phyloP scores from a whole-genome alignment of 163 green algal species.

The Coccomyxa subellipsoidea region DNA sequence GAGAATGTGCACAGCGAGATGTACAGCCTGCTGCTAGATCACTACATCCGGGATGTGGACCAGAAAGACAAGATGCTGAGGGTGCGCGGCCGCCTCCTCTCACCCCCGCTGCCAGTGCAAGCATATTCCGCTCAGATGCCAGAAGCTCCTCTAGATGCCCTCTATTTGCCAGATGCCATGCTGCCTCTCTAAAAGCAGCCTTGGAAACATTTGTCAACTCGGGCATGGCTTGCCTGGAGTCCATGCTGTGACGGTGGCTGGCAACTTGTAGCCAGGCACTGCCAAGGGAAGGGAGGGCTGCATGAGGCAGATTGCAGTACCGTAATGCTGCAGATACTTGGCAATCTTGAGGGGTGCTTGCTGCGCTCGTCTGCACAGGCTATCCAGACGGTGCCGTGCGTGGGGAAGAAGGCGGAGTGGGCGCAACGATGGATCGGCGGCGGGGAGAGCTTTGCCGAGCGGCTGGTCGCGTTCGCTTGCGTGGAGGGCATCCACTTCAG shows the following conservation, averaged over 20 bases:
- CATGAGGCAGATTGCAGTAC: no score
- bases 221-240: background rate
- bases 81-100: background rate
- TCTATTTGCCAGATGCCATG: no score
- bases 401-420: conserved; percentile 75
- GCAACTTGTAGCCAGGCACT: no score
- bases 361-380: background rate
- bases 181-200: no score
- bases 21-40: conserved; percentile 90
- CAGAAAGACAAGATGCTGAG: conserved; percentile 24
- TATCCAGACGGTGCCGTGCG: conserved; percentile 49
- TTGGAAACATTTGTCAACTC: no score
- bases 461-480: conserved; percentile 90
- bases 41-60: conserved; percentile 61
- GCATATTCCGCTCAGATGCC: no score
- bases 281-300: no score
- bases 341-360: no score
- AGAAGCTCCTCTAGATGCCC: no score
- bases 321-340: no score
- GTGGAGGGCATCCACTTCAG: conserved; percentile 97
- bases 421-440: conserved; percentile 53
- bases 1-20: conserved; percentile 96
- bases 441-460: conserved; percentile 73
- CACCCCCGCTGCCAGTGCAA: background rate
- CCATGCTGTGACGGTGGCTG: background rate